A percentile compares a stretch with the other conserved stretches of the same genome.
Conservation (phyloP, 805 yeast species). For the Candida coleopterorum region DNA sequence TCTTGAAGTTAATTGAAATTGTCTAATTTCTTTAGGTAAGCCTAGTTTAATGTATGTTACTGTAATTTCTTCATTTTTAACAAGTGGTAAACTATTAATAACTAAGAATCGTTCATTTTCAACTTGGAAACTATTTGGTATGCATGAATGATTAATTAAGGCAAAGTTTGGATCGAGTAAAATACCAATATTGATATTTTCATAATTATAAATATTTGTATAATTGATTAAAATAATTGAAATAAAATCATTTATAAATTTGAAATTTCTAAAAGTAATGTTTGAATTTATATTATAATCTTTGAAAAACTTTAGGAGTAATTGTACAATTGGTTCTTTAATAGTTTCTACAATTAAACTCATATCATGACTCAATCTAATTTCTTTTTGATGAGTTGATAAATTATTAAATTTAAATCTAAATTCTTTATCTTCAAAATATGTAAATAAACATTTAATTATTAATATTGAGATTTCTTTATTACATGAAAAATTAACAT, state of each 20-base stretch:
- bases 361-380: background rate
- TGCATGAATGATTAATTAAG: constrained; percentile 38
- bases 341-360: background rate
- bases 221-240: constrained; percentile 16
- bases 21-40: constrained; percentile 24
- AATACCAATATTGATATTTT: constrained; percentile 24
- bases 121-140: constrained; percentile 26
- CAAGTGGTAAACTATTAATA: constrained; percentile 15
- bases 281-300: background rate
- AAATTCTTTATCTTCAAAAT: constrained; percentile 1
- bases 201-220: constrained; percentile 19
- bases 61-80: constrained; percentile 20
- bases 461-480: background rate
- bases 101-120: constrained; percentile 11
- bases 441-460: constrained; percentile 1
- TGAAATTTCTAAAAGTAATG: constrained; percentile 4
- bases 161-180: constrained; percentile 34
- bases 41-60: constrained; percentile 24
- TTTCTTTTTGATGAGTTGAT: constrained; percentile 7
- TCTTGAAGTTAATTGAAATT: constrained; percentile 16
- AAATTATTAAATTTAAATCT: constrained; percentile 5
- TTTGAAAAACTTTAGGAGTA: constrained; percentile 1
- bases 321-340: background rate
- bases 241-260: constrained; percentile 5
- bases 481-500: background rate